Conservation (phyloP, 352 stramenopile species). For the Globisporangium sylvaticum region DNA sequence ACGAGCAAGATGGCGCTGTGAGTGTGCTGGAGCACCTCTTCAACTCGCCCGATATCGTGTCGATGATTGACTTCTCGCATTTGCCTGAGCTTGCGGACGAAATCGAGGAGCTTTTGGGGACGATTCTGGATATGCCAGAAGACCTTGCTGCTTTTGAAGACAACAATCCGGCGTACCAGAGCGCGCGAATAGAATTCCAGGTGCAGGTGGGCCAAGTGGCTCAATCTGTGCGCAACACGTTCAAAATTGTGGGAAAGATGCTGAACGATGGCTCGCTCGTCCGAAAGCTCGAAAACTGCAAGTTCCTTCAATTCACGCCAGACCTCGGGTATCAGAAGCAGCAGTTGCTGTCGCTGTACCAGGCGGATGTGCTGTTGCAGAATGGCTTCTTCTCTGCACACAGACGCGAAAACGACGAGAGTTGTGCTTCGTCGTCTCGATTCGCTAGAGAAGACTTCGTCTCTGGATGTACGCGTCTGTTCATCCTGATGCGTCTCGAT, state of each 20-base stretch:
- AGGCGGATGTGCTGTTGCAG: slow-evolving; percentile 56
- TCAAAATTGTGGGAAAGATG: slow-evolving; percentile 54
- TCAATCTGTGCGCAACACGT: slow-evolving; percentile 41
- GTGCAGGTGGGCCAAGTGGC: slow-evolving; percentile 65
- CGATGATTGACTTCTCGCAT: slow-evolving; percentile 55
- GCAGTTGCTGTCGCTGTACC: slow-evolving; percentile 64
- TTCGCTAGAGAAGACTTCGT: slow-evolving; percentile 66
- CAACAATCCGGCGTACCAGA: slow-evolving; percentile 29
- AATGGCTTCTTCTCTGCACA: slow-evolving; percentile 48
- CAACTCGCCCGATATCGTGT: slow-evolving; percentile 49
- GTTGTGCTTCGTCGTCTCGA: slow-evolving; percentile 28
- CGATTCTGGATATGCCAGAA: slow-evolving; percentile 80
- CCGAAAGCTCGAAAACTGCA: slow-evolving; percentile 49
- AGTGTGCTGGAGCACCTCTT: slow-evolving; percentile 66
- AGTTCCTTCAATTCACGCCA: slow-evolving; percentile 53
- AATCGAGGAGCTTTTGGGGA: slow-evolving; percentile 66
- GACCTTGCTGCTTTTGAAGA: slow-evolving; percentile 51
- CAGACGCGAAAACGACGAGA: slow-evolving; percentile 23
- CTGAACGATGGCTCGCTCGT: slow-evolving; percentile 41
- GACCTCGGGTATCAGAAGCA: slow-evolving; percentile 69
- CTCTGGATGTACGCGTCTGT: slow-evolving; percentile 71
- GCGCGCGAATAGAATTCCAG: slow-evolving; percentile 58
- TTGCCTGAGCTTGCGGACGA: slow-evolving; percentile 58
- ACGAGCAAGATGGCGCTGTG: slow-evolving; percentile 37
- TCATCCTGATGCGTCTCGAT: slow-evolving; percentile 75